Base-by-base conservation (phyloP, 73 alveolate genomes). In the Paramecium pentaurelia region DNA sequence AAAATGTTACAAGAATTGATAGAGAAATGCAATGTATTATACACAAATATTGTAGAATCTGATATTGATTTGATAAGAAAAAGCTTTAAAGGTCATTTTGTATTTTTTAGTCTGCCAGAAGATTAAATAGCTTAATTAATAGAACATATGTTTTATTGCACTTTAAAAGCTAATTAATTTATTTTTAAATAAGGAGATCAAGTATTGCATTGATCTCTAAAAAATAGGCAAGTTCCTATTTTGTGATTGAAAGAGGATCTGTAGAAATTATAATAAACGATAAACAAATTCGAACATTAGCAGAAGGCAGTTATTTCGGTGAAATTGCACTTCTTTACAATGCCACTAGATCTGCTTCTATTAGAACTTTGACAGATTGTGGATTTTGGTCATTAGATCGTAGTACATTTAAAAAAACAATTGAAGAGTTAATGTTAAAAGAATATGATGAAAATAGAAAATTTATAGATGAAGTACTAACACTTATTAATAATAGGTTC, bases 301-400 rank as follows among this genome's bases (percentile, higher is more conserved):
- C 92, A 37, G 95, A 95, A 77, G 99, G 99, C 5, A 99, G 97
- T 58, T 97, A 97, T 11, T 97, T 98, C 80, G 99, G 99, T 34
- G 99, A 98, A 93, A 97, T 97, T 40, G 99, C 99, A 6, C 95
- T 98, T 70, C 97, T 98, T 75, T 98, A 98, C 93, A 97, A 97
- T 88, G 98, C 99, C 1, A 97, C 99, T 4, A 86, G 99, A 95
- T 98, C 99, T 40, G 99, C 99, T 2, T 95, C 99, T 27, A 96
- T 98, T 49, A 96, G 91, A 88, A 97, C 99, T 12, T 59, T 94
- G 40, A 92, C 96, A 38, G 98, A 97, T 86, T 97, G 98, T 54
- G 75, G 86, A 45, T 92, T 97, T 44, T 97, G 98, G 98, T 97
- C 96, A 9, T 77, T 97, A 25, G 99, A 97, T 92, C 93, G 99